These are phyloP conservation scores for Platismatia glauca DNA, from an alignment of 495 filamentous ascomycete genomes.

Conservation along the genomic window DNA sequence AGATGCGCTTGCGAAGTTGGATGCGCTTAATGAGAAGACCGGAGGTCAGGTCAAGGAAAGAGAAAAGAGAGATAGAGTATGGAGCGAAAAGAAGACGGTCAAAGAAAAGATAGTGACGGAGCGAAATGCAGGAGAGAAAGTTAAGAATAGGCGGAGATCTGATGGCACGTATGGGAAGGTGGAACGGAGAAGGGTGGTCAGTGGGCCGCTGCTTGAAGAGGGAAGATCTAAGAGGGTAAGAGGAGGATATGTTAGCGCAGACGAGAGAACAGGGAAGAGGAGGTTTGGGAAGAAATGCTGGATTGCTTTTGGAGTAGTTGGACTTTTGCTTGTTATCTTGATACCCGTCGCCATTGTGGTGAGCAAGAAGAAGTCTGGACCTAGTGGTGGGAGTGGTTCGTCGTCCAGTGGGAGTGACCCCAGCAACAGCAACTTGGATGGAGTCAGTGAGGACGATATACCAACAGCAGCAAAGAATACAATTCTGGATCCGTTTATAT, in stretches of 20 bases:
- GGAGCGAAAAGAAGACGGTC: slow-evolving; percentile 26
- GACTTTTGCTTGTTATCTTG: slow-evolving; percentile 60
- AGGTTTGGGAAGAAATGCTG: slow-evolving; percentile 31
- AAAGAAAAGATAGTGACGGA: slow-evolving; percentile 27
- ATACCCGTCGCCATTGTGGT: slow-evolving; percentile 64
- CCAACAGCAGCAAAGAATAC: slow-evolving; percentile 62
- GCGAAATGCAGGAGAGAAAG: slow-evolving; percentile 20
- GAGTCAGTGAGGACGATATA: slow-evolving; percentile 52
- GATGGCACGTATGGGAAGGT: slow-evolving; percentile 25
- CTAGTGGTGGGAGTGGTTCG: slow-evolving; percentile 22
- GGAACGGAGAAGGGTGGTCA: slow-evolving; percentile 50
- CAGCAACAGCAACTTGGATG: slow-evolving; percentile 48
- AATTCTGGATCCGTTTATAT: slow-evolving; percentile 81
- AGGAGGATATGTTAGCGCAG: slow-evolving; percentile 24
- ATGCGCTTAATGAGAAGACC: slow-evolving; percentile 44
- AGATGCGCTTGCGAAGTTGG: slow-evolving; percentile 52
- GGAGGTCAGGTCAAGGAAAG: slow-evolving; percentile 25
- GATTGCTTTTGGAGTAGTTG: slow-evolving; percentile 32
- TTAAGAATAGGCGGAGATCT: slow-evolving; percentile 27
- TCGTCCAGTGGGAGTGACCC: slow-evolving; percentile 31
- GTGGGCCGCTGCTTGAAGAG: slow-evolving; percentile 61
- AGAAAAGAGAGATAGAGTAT: slow-evolving; percentile 17
- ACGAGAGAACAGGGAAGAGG: slow-evolving; percentile 28
- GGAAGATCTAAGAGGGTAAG: slow-evolving; percentile 31
- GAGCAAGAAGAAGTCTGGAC: slow-evolving; percentile 50